Evolutionary conservation across 371 early-diverging fungal species (phyloP).

Genomic region (Apophysomyces elegans): DNA sequence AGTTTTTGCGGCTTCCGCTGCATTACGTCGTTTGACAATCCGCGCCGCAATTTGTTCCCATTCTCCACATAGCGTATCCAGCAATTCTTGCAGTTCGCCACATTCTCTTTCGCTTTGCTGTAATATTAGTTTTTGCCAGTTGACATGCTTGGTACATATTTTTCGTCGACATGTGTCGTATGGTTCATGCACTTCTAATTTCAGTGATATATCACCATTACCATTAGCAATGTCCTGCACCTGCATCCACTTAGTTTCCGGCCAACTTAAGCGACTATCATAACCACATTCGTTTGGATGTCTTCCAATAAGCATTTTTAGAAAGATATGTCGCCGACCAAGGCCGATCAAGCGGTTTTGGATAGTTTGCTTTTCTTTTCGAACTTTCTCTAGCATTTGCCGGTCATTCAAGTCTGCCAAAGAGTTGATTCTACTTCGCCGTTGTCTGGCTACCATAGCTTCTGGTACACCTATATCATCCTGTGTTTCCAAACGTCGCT

Average conservation of each 20-base stretch:
- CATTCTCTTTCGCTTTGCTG: slow-evolving; percentile 4
- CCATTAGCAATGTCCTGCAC: slow-evolving; percentile 15
- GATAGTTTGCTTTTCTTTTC: slow-evolving; percentile 19
- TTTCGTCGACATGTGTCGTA: slow-evolving; percentile 21
- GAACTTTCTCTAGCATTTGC: slow-evolving; percentile 24
- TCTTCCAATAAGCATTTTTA: slow-evolving; percentile 24
- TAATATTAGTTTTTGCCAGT: slow-evolving; percentile 3
- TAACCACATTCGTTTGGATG: slow-evolving; percentile 44
- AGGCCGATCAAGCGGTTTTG: slow-evolving; percentile 20
- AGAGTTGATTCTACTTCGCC: slow-evolving; percentile 21
- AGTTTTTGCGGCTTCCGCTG: neutral
- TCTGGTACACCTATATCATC: slow-evolving; percentile 1
- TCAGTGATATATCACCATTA: neutral
- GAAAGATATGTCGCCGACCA: slow-evolving; percentile 25
- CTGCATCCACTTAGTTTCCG: slow-evolving; percentile 40
- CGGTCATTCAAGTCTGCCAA: slow-evolving; percentile 38
- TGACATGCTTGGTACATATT: slow-evolving; percentile 47
- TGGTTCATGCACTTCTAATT: slow-evolving; percentile 1
- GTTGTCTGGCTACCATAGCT: slow-evolving; percentile 19
- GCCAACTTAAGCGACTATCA: slow-evolving; percentile 54
- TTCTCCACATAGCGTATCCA: slow-evolving; percentile 2
- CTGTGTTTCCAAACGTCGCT: slow-evolving; percentile 15
- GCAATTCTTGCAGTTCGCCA: neutral
- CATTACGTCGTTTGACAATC: neutral
- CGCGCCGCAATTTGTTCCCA: neutral